These are phyloP conservation scores for Russula foetens DNA, from an alignment of 768 basidiomycete species.

Conservation along the genomic window DNA sequence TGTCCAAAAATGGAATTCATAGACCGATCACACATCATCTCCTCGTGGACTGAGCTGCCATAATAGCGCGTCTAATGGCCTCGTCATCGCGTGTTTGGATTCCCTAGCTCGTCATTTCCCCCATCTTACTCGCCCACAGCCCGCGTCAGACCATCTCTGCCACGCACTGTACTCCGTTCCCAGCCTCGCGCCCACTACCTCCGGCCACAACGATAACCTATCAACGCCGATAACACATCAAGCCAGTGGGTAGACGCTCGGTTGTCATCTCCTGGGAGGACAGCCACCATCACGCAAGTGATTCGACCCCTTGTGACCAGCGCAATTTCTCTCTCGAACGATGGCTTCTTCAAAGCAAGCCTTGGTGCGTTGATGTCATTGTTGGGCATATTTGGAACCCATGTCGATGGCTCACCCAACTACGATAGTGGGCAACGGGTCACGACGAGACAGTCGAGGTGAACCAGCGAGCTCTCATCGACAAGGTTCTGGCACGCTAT, in stretches of 20 bases:
- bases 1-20: neutral
- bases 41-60: neutral
- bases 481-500: slow-evolving; percentile 94
- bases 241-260: too few species aligned
- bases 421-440: slow-evolving; percentile 43
- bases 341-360: slow-evolving; percentile 12
- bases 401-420: neutral
- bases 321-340: neutral
- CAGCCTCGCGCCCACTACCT: neutral
- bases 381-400: neutral
- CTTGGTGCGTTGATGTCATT: slow-evolving; percentile 1
- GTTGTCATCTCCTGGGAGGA: too few species aligned
- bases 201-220: neutral
- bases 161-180: neutral
- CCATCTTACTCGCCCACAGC: neutral
- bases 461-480: slow-evolving; percentile 93
- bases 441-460: slow-evolving; percentile 82
- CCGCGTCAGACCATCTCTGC: neutral
- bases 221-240: too few species aligned
- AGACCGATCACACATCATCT: neutral
- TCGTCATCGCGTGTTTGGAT: neutral
- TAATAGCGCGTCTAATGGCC: neutral
- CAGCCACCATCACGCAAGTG: neutral
- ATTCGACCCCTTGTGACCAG: neutral
- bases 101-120: neutral